phyloP scores from a whole-genome alignment of 768 basidiomycete species.

The Leccinellum luteum region DNA sequence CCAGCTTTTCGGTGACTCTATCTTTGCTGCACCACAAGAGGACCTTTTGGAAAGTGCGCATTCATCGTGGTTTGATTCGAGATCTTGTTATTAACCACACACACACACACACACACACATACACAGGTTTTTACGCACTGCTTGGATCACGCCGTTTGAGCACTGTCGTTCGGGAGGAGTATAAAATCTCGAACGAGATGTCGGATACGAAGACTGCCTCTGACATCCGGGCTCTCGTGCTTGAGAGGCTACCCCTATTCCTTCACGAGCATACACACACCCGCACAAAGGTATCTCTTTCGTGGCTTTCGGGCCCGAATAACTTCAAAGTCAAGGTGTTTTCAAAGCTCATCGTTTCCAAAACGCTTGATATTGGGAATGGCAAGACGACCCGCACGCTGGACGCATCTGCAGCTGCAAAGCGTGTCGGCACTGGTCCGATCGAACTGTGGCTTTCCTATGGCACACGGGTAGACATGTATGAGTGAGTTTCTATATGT shows the following conservation, averaged over 20 bases:
- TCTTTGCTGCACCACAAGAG: constrained; percentile 85
- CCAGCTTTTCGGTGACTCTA: constrained; percentile 71
- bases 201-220: constrained; percentile 43
- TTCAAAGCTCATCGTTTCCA: constrained; percentile 60
- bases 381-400: constrained; percentile 50
- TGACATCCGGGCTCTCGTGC: constrained; percentile 58
- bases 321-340: constrained; percentile 74
- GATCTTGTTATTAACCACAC: not conserved
- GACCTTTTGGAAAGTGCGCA: constrained; percentile 78
- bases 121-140: constrained; percentile 64
- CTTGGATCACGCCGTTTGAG: constrained; percentile 79
- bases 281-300: constrained; percentile 55
- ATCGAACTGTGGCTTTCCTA: constrained; percentile 76
- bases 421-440: constrained; percentile 49
- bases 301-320: constrained; percentile 59
- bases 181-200: constrained; percentile 56
- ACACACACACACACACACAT: constrained; percentile 29
- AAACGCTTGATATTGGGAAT: constrained; percentile 54
- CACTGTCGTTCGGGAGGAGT: constrained; percentile 72
- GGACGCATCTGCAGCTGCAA: constrained; percentile 74
- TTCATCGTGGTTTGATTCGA: not conserved
- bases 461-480: constrained; percentile 82
- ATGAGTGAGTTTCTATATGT: constrained; percentile 62
- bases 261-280: constrained; percentile 83
- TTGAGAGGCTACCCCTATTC: constrained; percentile 88